Conservation (phyloP, 1,284 basidiomycete genomes). For the Puccinia polysora region DNA sequence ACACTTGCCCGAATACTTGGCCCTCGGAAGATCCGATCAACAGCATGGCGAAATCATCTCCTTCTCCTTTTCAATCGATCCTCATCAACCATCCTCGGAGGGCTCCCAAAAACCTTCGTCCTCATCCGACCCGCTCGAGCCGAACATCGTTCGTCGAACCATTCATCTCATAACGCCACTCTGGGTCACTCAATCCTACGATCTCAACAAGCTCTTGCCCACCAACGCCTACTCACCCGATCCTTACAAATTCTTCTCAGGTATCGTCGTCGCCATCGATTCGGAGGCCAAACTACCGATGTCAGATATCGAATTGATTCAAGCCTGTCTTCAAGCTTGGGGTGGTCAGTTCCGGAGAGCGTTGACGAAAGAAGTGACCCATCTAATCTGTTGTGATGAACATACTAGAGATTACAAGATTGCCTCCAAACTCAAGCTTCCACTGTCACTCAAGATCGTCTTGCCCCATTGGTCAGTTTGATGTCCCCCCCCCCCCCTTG, state of each 20-base stretch:
- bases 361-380: constrained; percentile 18
- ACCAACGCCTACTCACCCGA: constrained; percentile 22
- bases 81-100: neutral
- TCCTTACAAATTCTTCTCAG: constrained; percentile 26
- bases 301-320: constrained; percentile 22
- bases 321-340: constrained; percentile 15
- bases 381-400: constrained; percentile 20
- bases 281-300: constrained; percentile 1
- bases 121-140: neutral
- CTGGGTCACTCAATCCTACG: constrained; percentile 39
- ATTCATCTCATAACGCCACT: constrained; percentile 27
- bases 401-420: neutral
- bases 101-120: no score
- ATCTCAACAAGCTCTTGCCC: constrained; percentile 10
- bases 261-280: constrained; percentile 27
- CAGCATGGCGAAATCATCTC: constrained; percentile 5
- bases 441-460: constrained; percentile 24
- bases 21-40: constrained; percentile 1
- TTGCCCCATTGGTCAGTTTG: constrained; percentile 39
- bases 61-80: neutral
- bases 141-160: constrained; percentile 3
- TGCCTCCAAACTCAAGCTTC: neutral
- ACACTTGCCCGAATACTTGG: constrained; percentile 26
- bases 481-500: neutral
- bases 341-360: constrained; percentile 24